Evolutionary conservation across 768 basidiomycete genomes (phyloP), one percentile per base, ranked within the genome.

Genomic region (Boletales sp.): DNA sequence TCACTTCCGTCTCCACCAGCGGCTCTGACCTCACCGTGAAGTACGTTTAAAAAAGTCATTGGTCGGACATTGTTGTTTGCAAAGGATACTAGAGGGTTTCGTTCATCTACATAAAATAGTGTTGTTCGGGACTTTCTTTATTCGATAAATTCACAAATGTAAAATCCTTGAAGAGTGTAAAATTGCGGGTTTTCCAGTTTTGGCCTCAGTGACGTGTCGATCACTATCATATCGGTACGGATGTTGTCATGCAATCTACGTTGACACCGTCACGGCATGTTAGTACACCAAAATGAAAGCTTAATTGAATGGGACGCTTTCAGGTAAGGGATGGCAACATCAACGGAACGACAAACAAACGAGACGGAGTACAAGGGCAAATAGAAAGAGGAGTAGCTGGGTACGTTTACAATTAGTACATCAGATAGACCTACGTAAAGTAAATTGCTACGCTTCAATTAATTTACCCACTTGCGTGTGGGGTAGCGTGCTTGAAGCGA

Each of bases 401-500:
- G 21, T 41, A 52, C 43, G 44, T 39, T 43, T 56, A 48, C 41
- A 43, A 45, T 48, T 39, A 52, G 40, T 55, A 48, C 35, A 45
- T 45, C 29, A 34, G 18, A 29, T 40, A 29, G 27, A 11, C 32
- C 32, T 3, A 13, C 31, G 45, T 49, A 47, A 51, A 34, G 43
- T 43, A 49, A 32, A 38, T 9, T 30, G 39, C 19, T 13, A 27
- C 17, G 32, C 36, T 45, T 36, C 40, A 30, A 29, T 10, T 35
- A 21, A 14, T 55, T 41, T 56, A 55, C 40, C 47, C 54, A 53
- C 52, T 55, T 13, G 55, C 35, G n/a, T 32, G 46, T n/a, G 48
- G 46, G 18, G 44, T 15, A 29, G 29, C 13, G 19, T 40, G 70
- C 62, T 84, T 85, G 75, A 95, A 90, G 43, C 90, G 83, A 30